These are phyloP conservation scores for Aspergillus taichungensis DNA, from an alignment of 495 filamentous ascomycete species.

Conservation along the genomic window DNA sequence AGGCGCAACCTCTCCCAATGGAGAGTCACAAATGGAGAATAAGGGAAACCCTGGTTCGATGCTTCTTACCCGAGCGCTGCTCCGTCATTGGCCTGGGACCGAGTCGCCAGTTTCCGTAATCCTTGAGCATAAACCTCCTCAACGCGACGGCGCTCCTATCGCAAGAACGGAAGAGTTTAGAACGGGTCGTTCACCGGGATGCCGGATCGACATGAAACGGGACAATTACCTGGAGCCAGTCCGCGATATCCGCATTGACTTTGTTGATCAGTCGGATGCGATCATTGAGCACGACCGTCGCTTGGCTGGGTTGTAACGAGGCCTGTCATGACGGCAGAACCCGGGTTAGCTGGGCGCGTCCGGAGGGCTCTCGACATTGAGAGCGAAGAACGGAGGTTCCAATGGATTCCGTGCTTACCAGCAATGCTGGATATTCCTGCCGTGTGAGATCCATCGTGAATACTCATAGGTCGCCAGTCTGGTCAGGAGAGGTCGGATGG, in stretches of 20 bases:
- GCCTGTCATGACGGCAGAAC: conserved; percentile 43
- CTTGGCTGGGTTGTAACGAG: conserved; percentile 74
- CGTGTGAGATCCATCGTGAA: conserved; percentile 68
- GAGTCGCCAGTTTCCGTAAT: conserved; percentile 67
- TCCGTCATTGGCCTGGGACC: conserved; percentile 59
- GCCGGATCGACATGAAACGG: not conserved
- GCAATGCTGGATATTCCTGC: conserved; percentile 89
- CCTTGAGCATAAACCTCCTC: conserved; percentile 87
- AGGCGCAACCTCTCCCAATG: no score
- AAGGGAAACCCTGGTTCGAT: no score
- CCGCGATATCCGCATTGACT: conserved; percentile 86
- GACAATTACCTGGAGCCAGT: conserved; percentile 82
- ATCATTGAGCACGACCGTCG: conserved; percentile 75
- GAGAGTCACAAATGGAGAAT: no score
- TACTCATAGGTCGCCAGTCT: conserved; percentile 20
- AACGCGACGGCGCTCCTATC: conserved; percentile 80
- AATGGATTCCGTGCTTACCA: conserved; percentile 53
- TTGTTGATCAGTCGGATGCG: conserved; percentile 79
- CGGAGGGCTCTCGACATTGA: not conserved
- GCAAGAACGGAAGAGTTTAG: not conserved
- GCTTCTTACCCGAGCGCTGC: conserved; percentile 71
- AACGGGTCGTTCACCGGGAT: no score
- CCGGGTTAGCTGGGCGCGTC: not conserved
- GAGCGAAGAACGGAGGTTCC: conserved; percentile 4
- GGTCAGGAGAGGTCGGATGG: conserved; percentile 13